Percentiles rank a stretch among this genome's conserved stretches.
Evolutionary conservation across 805 yeast species (phyloP).

Genomic region (Wickerhamiella shivajii): DNA sequence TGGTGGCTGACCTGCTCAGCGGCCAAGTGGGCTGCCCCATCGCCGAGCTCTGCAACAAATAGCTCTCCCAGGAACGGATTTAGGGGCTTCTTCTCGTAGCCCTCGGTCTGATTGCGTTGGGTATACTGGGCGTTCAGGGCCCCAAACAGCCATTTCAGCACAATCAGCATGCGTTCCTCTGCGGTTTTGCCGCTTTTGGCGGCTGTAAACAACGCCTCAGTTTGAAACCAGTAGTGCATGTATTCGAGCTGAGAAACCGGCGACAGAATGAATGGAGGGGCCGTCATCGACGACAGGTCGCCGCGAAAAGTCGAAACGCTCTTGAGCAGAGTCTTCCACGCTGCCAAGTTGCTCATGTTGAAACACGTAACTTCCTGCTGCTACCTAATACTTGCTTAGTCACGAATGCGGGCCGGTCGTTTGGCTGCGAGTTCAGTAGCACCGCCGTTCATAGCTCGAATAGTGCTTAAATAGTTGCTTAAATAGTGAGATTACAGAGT

Average conservation of each 20-base stretch:
- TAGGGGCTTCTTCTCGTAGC: constrained; percentile 93
- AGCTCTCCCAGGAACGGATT: constrained; percentile 94
- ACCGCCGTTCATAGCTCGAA: too few relatives aligned
- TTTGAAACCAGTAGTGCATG: constrained; percentile 93
- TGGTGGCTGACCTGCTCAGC: constrained; percentile 96
- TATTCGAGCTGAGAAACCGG: constrained; percentile 82
- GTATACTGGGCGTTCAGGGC: constrained; percentile 89
- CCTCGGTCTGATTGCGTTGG: constrained; percentile 78
- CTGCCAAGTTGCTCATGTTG: constrained; percentile 6
- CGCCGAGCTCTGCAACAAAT: constrained; percentile 82
- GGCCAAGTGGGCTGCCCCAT: constrained; percentile 65
- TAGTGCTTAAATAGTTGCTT: too few relatives aligned
- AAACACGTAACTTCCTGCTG: too few relatives aligned
- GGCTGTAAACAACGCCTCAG: constrained; percentile 65
- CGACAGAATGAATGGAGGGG: constrained; percentile 92
- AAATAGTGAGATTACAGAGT: neutral
- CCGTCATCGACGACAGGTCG: constrained; percentile 84
- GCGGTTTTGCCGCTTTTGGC: constrained; percentile 36
- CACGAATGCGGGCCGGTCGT: too few relatives aligned
- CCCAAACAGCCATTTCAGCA: constrained; percentile 79
- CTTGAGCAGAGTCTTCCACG: constrained; percentile 89
- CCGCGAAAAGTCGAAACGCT: constrained; percentile 88
- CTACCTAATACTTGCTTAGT: too few relatives aligned
- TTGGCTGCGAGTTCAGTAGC: too few relatives aligned
- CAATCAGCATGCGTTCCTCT: constrained; percentile 60